A percentile compares a stretch with the other conserved stretches of the same genome.
These are phyloP conservation scores for Cyclostephanos invisitatus DNA, from an alignment of 108 stramenopile genomes.

Conservation along the genomic window DNA sequence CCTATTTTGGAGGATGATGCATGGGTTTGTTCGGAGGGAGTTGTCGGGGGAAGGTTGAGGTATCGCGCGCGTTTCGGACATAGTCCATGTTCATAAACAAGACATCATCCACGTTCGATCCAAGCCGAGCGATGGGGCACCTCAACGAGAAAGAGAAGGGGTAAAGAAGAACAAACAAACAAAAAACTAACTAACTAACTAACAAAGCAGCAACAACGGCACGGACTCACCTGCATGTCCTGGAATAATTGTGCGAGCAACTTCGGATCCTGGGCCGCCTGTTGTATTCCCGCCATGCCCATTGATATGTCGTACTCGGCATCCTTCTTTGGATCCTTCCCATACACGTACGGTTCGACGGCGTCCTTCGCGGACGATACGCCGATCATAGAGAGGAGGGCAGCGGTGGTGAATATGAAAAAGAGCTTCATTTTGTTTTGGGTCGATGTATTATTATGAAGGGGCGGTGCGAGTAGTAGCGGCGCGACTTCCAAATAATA, in stretches of 20 bases:
- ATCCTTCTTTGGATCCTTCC: slow-evolving; percentile 66
- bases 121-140: too few species aligned
- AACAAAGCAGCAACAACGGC: too few species aligned
- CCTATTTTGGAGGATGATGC: too few species aligned
- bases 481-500: neutral
- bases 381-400: slow-evolving; percentile 43
- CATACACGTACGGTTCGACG: slow-evolving; percentile 25
- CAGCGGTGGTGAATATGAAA: slow-evolving; percentile 46
- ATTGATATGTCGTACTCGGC: slow-evolving; percentile 68
- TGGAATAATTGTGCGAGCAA: slow-evolving; percentile 88
- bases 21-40: slow-evolving; percentile 1
- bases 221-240: slow-evolving; percentile 82
- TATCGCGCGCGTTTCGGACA: neutral
- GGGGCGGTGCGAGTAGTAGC: neutral
- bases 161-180: neutral
- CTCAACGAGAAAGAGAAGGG: too few species aligned
- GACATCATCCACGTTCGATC: too few species aligned
- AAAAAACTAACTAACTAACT: too few species aligned
- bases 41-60: slow-evolving; percentile 2
- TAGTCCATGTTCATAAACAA: too few species aligned
- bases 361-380: slow-evolving; percentile 35
- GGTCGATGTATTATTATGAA: slow-evolving; percentile 10
- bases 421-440: slow-evolving; percentile 49
- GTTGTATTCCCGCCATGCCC: slow-evolving; percentile 85
- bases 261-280: slow-evolving; percentile 82